These are phyloP conservation scores for Letharia columbiana DNA, from an alignment of 495 filamentous ascomycete genomes.

Conservation along the genomic window DNA sequence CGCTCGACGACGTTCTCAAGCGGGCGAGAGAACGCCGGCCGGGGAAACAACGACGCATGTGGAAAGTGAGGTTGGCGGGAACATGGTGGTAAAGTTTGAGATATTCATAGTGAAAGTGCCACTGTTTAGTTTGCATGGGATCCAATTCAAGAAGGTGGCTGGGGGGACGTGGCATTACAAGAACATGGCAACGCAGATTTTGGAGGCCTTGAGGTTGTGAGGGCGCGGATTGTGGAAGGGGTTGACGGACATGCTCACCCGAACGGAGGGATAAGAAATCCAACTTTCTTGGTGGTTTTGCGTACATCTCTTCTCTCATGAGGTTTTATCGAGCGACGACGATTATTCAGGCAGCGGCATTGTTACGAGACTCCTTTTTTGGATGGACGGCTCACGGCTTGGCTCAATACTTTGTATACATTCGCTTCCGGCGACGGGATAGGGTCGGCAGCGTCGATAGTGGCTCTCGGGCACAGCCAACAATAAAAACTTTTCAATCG, in stretches of 20 bases:
- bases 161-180: constrained; percentile 98
- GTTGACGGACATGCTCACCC: neutral
- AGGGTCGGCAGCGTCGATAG: neutral
- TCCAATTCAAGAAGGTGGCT: constrained; percentile 96
- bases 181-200: constrained; percentile 90
- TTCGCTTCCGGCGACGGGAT: neutral
- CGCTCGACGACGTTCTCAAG: constrained; percentile 19
- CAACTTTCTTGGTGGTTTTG: neutral
- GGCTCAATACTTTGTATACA: constrained; percentile 1
- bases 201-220: constrained; percentile 77
- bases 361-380: constrained; percentile 17
- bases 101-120: constrained; percentile 98
- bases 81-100: constrained; percentile 79
- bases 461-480: neutral
- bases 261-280: neutral
- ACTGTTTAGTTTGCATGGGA: constrained; percentile 82
- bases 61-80: constrained; percentile 73
- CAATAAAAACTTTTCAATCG: too few species aligned
- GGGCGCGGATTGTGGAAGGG: too few species aligned
- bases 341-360: constrained; percentile 2
- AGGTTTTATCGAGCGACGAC: neutral
- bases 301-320: neutral
- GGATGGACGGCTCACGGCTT: neutral
- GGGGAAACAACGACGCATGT: constrained; percentile 82
- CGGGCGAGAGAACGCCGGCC: constrained; percentile 42